Percentiles rank a stretch among this genome's conserved stretches.
These are phyloP conservation scores for Tulasnella sp. DNA, from an alignment of 768 basidiomycete species.

Conservation along the genomic window DNA sequence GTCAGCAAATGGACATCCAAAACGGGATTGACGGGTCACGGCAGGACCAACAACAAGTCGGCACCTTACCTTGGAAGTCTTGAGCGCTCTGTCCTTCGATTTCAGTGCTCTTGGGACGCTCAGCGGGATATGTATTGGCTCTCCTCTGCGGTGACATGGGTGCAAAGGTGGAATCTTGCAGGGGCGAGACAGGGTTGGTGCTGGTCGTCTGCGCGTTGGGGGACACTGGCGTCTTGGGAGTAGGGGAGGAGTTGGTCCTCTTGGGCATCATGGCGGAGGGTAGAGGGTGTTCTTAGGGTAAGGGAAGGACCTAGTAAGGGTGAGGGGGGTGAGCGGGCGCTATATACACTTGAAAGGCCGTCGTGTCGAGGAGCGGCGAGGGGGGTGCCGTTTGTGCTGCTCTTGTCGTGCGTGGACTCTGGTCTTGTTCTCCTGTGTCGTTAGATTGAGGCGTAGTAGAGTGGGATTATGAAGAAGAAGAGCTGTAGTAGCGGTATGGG, in stretches of 20 bases:
- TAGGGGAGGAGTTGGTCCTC: background rate
- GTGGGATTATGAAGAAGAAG: background rate
- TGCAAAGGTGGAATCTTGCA: background rate
- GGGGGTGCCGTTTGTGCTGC: background rate
- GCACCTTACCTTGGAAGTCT: background rate
- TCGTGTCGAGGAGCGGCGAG: background rate
- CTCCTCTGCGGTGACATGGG: background rate
- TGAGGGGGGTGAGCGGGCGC: background rate
- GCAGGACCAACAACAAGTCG: background rate
- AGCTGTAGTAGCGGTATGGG: background rate
- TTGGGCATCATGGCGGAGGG: background rate
- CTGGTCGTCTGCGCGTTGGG: background rate
- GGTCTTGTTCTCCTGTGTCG: background rate
- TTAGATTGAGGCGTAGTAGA: background rate
- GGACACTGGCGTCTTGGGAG: background rate
- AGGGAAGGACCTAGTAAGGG: background rate
- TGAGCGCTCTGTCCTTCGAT: background rate
- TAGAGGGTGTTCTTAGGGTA: background rate
- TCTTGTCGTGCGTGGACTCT: background rate
- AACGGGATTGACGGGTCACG: background rate
- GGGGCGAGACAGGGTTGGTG: background rate
- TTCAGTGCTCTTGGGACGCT: background rate
- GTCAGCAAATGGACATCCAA: background rate
- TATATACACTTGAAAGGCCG: background rate
- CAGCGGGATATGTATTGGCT: background rate